Base-by-base conservation (phyloP, 768 basidiomycete genomes). In the Rhodotorula toruloides region DNA sequence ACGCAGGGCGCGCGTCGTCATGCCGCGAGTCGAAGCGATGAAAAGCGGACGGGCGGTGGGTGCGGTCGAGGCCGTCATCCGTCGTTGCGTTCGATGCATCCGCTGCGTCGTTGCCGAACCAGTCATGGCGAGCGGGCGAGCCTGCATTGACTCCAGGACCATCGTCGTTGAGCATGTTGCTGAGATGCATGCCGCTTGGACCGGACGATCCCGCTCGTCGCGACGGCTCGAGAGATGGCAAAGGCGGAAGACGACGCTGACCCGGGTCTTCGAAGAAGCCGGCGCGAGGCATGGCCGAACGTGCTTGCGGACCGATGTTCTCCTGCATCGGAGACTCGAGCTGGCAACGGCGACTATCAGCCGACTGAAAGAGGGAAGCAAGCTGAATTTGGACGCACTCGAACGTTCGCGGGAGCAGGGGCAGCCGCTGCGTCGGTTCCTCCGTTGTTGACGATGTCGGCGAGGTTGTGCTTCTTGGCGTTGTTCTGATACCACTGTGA, bases 401-500 rank as follows among this genome's bases (percentile, higher is more conserved):
- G 22, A 16, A 11, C 7, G n/a, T 4, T 14, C 34, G 1, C 0
- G 31, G 9, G 16, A 29, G 43, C 55, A 32, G 43, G 55, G 11
- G 27, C 31, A 50, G 17, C 39, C 22, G 44, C 22, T 46, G 44
- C 21, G 31, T 53, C 40, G 25, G 29, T 50, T 27, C 22, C 53
- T 9, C 50, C 65, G 1, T 32, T 37, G 36, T 46, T 57, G 21
- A 56, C 65, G 37, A 69, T 60, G 22, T 68, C 72, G 32, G 65
- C 72, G 19, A 76, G 63, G 16, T 67, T 66, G 54, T 75, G 58
- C 57, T 76, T 76, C 54, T 69, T 74, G 34, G 70, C 65, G 48
- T 78, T 61, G 54, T 54, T 64, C 56, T 63, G 63, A 59, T 65
- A 72, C 63, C 66, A 68, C 62, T 67, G 50, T 16, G 9, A 2